phyloP scores from a whole-genome alignment of 2,329 filamentous ascomycete genomes.

The Epichloe bromicola region DNA sequence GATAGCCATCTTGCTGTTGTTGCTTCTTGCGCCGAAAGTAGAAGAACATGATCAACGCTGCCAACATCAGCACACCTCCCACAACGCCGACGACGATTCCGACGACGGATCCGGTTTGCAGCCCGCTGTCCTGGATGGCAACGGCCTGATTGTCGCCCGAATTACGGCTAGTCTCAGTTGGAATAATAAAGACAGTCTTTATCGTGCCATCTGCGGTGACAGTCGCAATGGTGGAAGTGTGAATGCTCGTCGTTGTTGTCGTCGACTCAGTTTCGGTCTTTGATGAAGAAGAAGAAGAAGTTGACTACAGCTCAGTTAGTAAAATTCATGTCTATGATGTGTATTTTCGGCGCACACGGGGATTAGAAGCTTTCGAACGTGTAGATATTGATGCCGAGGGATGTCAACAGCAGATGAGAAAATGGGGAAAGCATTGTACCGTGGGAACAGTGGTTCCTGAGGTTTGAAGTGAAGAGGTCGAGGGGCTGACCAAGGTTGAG shows the following conservation, averaged over 20 bases:
- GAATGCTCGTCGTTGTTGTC: constrained; percentile 14
- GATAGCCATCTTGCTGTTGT: constrained; percentile 27
- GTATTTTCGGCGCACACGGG: neutral
- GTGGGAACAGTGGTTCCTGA: neutral
- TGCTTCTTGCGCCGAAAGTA: constrained; percentile 32
- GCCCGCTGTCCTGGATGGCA: constrained; percentile 12
- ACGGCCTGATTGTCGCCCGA: constrained; percentile 8
- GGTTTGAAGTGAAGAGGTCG: neutral
- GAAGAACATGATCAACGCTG: constrained; percentile 26
- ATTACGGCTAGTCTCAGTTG: constrained; percentile 19
- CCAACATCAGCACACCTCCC: constrained; percentile 26
- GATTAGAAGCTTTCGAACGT: neutral
- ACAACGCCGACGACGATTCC: constrained; percentile 41
- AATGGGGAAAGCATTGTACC: neutral
- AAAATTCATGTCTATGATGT: neutral
- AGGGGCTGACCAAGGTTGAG: constrained; percentile 8
- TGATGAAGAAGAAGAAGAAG: neutral
- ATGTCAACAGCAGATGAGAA: neutral
- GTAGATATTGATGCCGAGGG: neutral
- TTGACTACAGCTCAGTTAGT: neutral
- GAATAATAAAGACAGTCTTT: constrained; percentile 41
- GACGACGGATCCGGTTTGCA: constrained; percentile 35
- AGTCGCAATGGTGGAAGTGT: constrained; percentile 23
- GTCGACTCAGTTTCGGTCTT: constrained; percentile 1
- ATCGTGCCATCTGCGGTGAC: constrained; percentile 41